Evolutionary conservation across 176 grass and related monocot species (phyloP), one percentile per base, ranked within the genome.

Genomic region (Bromus sterilis): DNA sequence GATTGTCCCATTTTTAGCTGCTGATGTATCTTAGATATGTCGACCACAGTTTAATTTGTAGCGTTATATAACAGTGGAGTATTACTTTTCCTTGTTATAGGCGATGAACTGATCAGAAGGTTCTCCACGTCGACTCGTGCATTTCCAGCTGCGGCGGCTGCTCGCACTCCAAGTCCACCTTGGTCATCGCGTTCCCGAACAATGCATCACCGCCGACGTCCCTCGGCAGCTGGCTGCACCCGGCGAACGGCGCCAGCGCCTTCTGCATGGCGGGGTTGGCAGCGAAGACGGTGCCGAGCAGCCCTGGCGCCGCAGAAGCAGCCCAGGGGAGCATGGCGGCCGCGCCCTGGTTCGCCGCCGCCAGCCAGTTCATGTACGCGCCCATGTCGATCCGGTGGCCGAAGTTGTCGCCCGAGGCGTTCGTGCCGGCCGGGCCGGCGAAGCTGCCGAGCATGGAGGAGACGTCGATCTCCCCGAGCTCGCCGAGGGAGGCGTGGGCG

Each of bases 311-410:
- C 3, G 84, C 49, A 21, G 73, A 5, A 9, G 48, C 48, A 9
- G 48, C 80, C 92, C 92, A 94, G 2, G 86, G 89, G 9, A 94
- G 62, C 66, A 86, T 86, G 62, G 78, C 85, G 9, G 86, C 86
- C 0, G 80, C 84, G 32, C 86, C 86, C 48, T 89, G 86, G 77
- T 78, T 89, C 15, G 86, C 83, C 1, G 89, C 77, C 9, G 82
- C 80, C 86, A 94, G 66, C 92, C 89, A 94, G 76, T 71, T 94
- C 80, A 94, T 87, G 80, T 94, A 94, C 23, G 92, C 82, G 40
- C 26, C 87, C 78, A 94, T 81, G 89, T 94, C 89, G 9, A 86
- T 41, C 79, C 84, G 88, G 67, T 82, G 61, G 55, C 56, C 66
- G 69, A 83, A 83, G 69, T 81, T 57, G 18, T 87, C 91, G 5